Conservation (phyloP, 768 basidiomycete genomes). For the Phaffia australis region DNA sequence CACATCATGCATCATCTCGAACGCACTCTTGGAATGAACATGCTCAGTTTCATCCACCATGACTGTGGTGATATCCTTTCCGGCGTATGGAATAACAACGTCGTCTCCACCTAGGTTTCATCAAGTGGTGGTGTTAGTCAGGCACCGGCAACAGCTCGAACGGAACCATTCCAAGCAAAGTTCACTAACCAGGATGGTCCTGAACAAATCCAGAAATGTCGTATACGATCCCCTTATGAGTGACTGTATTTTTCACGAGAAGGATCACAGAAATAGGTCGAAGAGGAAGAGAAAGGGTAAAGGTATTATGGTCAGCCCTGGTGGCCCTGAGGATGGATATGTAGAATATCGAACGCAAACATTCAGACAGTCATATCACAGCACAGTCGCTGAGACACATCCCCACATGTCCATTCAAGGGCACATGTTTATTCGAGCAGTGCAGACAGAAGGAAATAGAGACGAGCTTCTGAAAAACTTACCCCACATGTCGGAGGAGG, state of each 20-base stretch:
- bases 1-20: conserved; percentile 71
- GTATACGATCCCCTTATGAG: conserved; percentile 72
- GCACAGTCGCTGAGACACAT: too few relatives aligned
- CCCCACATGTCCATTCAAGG: too few relatives aligned
- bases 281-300: conserved; percentile 34
- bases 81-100: conserved; percentile 67
- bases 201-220: conserved; percentile 51
- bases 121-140: conserved; percentile 36
- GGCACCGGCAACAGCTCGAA: background rate
- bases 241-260: conserved; percentile 45
- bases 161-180: conserved; percentile 2
- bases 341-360: too few relatives aligned
- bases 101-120: conserved; percentile 97
- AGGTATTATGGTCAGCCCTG: too few relatives aligned
- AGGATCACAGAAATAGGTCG: too few relatives aligned
- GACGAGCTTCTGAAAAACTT: too few relatives aligned
- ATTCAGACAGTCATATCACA: too few relatives aligned
- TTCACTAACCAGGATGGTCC: conserved; percentile 17
- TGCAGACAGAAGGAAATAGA: too few relatives aligned
- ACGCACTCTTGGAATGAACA: conserved; percentile 82
- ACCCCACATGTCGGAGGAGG: conserved; percentile 40
- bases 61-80: conserved; percentile 63
- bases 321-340: too few relatives aligned
- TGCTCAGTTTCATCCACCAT: conserved; percentile 78
- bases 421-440: too few relatives aligned